Conservation (phyloP, 1,139 yeast genomes). For the Yamadazyma trypodendri region DNA sequence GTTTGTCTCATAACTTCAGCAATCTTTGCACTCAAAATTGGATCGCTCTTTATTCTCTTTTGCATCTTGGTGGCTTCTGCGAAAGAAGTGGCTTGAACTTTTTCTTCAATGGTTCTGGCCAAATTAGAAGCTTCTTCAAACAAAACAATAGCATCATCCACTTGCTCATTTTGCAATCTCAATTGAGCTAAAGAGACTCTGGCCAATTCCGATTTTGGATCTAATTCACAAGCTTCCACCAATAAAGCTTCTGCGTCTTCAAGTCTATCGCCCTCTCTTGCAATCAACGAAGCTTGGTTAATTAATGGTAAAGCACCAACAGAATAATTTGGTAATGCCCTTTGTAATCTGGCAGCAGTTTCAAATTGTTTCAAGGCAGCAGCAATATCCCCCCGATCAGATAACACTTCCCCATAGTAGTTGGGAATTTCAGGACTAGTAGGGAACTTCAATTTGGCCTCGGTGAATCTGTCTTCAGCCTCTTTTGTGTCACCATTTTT, state of each 20-base stretch:
- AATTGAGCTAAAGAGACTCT: slow-evolving; percentile 88
- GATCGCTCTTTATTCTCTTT: slow-evolving; percentile 67
- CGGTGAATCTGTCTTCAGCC: slow-evolving; percentile 68
- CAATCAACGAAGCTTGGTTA: slow-evolving; percentile 79
- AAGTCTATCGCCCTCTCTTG: slow-evolving; percentile 58
- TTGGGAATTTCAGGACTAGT: slow-evolving; percentile 90
- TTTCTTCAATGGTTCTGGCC: slow-evolving; percentile 83
- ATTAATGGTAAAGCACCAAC: slow-evolving; percentile 90
- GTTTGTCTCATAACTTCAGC: slow-evolving; percentile 43
- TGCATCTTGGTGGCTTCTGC: slow-evolving; percentile 91
- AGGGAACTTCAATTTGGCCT: slow-evolving; percentile 77
- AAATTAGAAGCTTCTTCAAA: slow-evolving; percentile 81
- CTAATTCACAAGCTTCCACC: slow-evolving; percentile 75
- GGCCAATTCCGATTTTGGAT: slow-evolving; percentile 87
- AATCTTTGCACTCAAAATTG: slow-evolving; percentile 50
- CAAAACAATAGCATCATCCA: slow-evolving; percentile 76
- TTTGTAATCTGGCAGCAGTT: slow-evolving; percentile 79
- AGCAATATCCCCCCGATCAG: slow-evolving; percentile 72
- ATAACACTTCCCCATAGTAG: slow-evolving; percentile 90
- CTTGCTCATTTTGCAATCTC: slow-evolving; percentile 77
- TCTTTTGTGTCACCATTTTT: slow-evolving; percentile 65
- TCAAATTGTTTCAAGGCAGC: slow-evolving; percentile 86
- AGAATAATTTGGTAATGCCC: slow-evolving; percentile 55
- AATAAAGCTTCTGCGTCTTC: slow-evolving; percentile 67
- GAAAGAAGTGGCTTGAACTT: slow-evolving; percentile 86